Conservation (phyloP, 1,284 basidiomycete species). For the Rhodotorula sp. region DNA sequence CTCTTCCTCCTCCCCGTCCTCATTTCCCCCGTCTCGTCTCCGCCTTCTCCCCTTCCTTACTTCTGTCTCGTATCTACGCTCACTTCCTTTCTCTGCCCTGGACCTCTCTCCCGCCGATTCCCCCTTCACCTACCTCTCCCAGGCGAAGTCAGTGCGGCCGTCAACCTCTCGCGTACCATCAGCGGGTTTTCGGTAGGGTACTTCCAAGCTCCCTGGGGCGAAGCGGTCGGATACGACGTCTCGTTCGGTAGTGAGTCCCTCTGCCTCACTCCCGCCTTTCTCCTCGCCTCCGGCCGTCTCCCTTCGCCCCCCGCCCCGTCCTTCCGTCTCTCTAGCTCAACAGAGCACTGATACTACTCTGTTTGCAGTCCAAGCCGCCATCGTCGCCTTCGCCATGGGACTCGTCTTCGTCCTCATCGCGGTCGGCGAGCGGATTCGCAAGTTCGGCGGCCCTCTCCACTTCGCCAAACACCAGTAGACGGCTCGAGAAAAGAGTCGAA, state of each 20-base stretch:
- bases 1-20: too few relatives aligned
- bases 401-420: conserved; percentile 20
- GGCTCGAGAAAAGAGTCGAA: too few relatives aligned
- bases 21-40: too few relatives aligned
- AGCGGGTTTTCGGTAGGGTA: conserved; percentile 1
- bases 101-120: too few relatives aligned
- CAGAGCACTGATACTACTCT: too few relatives aligned
- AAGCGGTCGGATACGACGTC: conserved; percentile 22
- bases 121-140: too few relatives aligned
- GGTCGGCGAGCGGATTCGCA: conserved; percentile 29
- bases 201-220: conserved; percentile 18
- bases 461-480: conserved; percentile 17
- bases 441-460: conserved; percentile 32
- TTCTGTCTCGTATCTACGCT: too few relatives aligned
- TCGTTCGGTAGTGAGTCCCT: conserved; percentile 26
- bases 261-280: not conserved
- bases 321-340: too few relatives aligned
- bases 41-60: too few relatives aligned
- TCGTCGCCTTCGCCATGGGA: conserved; percentile 24
- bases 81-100: too few relatives aligned
- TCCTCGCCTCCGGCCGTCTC: not conserved
- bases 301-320: not conserved
- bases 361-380: conserved; percentile 30
- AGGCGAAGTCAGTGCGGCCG: conserved; percentile 27
- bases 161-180: conserved; percentile 30